phyloP scores from a whole-genome alignment of 139 green algal species.

The Chlorella sp. region DNA sequence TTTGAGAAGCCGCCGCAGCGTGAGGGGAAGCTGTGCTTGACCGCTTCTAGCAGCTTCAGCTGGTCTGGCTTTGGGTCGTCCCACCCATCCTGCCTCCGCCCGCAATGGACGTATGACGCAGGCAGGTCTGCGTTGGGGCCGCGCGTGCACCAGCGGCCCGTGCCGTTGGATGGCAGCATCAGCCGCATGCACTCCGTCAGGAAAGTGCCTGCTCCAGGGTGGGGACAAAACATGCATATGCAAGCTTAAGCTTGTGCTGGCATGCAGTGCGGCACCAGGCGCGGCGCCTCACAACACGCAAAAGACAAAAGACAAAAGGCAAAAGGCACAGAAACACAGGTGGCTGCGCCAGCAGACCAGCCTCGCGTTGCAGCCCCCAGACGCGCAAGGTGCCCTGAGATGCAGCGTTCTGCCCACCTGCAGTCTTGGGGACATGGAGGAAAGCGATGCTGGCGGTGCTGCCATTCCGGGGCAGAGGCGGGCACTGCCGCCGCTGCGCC shows the following conservation, averaged over 20 bases:
- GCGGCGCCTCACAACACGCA: not conserved
- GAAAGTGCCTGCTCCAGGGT: not conserved
- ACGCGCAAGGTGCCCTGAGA: not conserved
- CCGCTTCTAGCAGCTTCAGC: not conserved
- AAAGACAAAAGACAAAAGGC: too few relatives aligned
- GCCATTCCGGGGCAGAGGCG: not conserved
- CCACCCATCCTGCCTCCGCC: too few relatives aligned
- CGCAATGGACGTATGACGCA: not conserved
- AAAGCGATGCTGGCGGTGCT: not conserved
- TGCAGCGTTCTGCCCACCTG: not conserved
- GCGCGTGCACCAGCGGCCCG: not conserved
- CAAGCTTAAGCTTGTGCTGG: not conserved
- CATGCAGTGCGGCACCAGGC: not conserved
- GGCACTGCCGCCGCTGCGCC: not conserved
- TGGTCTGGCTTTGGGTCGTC: not conserved
- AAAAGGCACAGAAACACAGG: too few relatives aligned
- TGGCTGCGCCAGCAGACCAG: not conserved
- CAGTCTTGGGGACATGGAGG: constrained; percentile 13
- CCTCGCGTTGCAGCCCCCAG: too few relatives aligned
- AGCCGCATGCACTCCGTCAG: not conserved
- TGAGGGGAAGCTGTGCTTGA: not conserved
- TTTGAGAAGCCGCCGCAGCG: not conserved
- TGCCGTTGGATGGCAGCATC: not conserved
- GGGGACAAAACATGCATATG: not conserved
- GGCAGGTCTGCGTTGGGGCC: too few relatives aligned